Evolutionary conservation across 768 basidiomycete genomes (phyloP), one percentile per base, ranked within the genome.

Genomic region (Galerina sulciceps): DNA sequence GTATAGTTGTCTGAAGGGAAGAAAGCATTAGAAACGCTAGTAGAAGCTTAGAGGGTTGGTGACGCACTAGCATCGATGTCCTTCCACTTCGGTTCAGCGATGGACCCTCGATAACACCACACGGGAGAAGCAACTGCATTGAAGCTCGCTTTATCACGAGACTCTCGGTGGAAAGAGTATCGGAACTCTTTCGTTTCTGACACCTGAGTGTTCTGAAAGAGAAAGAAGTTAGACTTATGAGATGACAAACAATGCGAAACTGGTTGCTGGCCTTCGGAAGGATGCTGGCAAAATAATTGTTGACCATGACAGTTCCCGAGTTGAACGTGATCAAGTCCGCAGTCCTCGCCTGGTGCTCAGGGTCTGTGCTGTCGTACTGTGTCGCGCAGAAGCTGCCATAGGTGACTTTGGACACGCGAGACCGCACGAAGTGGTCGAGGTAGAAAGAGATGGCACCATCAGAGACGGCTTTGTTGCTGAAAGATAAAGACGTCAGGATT

Each of bases 121-220:
- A 73, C 59, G 1, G 55, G 49, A 37, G 59, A 65, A 9, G 60
- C 46, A 13, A 59, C 65, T 15, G 23, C 38, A 51, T 56, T 55
- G 36, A 64, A 69, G 11, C 61, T 56, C 6, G 40, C 47, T 22
- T 41, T 59, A 6, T 54, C 49, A 34, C 49, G 43, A 6, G 60
- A 64, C 43, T 65, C 69, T 26, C 71, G 47, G 41, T 57, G 42
- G 66, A 73, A 79, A 1, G 63, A 67, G 35, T 73, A 72, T 35
- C 73, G 68, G 58, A 79, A 82, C 56, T 80, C 79, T 62, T 78
- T 73, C n/a, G 74, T 69, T 50, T 80, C 81, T 10, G 71, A 73
- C 0, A 82, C 79, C 35, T 71, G 75, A 6, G 68, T 75, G 2
- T 75, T 74, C 78, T 80, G 38, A 11, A 70, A 74, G 2, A 47